These are phyloP conservation scores for Candida maesae DNA, from an alignment of 805 yeast species.

Conservation along the genomic window DNA sequence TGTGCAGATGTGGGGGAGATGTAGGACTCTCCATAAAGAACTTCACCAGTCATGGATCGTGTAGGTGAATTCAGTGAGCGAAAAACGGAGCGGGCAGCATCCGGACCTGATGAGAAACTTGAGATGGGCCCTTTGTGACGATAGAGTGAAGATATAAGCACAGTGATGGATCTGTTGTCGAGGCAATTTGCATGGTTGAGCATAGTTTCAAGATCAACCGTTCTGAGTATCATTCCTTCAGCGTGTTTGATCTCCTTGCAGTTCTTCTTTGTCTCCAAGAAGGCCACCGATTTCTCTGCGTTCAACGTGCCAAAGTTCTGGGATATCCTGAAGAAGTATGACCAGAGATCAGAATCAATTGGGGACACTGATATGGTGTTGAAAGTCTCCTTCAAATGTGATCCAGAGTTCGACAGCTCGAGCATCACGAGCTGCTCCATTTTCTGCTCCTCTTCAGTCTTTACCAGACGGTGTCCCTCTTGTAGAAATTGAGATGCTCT, in stretches of 20 bases:
- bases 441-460: conserved; percentile 7
- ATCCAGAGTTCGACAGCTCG: conserved; percentile 1
- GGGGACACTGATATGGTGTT: not conserved
- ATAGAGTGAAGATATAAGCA: conserved; percentile 15
- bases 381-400: conserved; percentile 4
- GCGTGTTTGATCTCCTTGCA: conserved; percentile 2
- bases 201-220: not conserved
- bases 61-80: conserved; percentile 16
- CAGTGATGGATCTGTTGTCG: conserved; percentile 18
- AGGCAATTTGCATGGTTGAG: conserved; percentile 2
- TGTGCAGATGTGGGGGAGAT: conserved; percentile 30
- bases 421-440: conserved; percentile 3
- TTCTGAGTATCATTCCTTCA: conserved; percentile 1
- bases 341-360: conserved; percentile 5
- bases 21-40: conserved; percentile 30
- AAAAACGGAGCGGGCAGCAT: conserved; percentile 24
- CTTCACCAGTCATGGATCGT: conserved; percentile 19
- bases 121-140: conserved; percentile 2
- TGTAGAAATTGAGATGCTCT: conserved; percentile 9
- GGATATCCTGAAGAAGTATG: conserved; percentile 9
- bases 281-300: conserved; percentile 1
- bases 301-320: conserved; percentile 3
- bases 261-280: conserved; percentile 4
- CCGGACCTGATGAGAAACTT: conserved; percentile 9
- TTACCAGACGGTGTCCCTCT: not conserved